Base-by-base conservation (phyloP, 1,139 yeast genomes). In the Spencermartinsiella ligniputridi region DNA sequence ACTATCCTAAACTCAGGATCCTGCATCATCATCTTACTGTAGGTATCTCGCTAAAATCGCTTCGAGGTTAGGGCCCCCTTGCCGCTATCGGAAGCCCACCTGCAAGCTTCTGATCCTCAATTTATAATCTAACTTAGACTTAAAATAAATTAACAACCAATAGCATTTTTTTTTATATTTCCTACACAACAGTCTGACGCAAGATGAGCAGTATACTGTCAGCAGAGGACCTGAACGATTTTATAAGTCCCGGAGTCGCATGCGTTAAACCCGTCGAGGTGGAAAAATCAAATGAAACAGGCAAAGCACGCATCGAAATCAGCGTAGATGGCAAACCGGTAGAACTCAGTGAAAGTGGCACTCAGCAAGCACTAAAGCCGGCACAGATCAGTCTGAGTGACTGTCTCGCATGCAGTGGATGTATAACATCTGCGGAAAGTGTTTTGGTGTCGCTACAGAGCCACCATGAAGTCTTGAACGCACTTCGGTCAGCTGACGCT, bases 351-450 rank as follows among this genome's bases (percentile, higher is more conserved):
- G 70, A 73, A 39, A 86, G 83, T 51, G 83, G 81, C 5, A 34
- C 40, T 2, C 67, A 72, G 13, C 70, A 70, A 37, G 64, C 69
- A 34, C 71, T 89, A 6, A 75, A 83, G 30, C 83, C 90, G 39
- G 98, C 97, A 0, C 92, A 86, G 55, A 92, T 92, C 42, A 84
- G 95, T 2, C 67, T 92, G 37, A 81, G 90, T 8, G 99, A 92
- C 69, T 92, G 99, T 65, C 70, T 92, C 42, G 98, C 98, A 0
- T 92, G 99, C 60, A 82, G 95, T 2, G 99, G 99, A 1, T 92
- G 99, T 64, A 89, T 92, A 49, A 92, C 98, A 0, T 86, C 96
- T 9, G 95, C 97, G 12, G 99, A 92, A 61, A 96, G 90, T 54
- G 90, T 92, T 17, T 69, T 92, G 42, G 86, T 92, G 35, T 88